These are phyloP conservation scores for Mucor saturninus DNA, from an alignment of 371 early-diverging fungal species.

Conservation along the genomic window DNA sequence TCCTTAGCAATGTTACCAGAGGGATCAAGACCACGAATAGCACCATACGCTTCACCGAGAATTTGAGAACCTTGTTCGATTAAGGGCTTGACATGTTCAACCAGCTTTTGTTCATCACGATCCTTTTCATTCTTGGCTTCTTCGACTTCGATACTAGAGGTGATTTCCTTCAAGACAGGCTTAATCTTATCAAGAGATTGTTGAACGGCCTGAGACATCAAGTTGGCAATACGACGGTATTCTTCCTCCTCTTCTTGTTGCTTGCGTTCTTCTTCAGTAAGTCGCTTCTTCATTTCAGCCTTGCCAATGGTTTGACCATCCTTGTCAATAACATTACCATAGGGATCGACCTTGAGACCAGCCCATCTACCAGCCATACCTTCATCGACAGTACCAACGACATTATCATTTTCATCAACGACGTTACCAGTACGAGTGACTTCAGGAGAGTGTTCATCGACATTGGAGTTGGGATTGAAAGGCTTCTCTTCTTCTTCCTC, in stretches of 20 bases:
- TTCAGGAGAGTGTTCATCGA: slow-evolving; percentile 30
- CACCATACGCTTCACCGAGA: slow-evolving; percentile 34
- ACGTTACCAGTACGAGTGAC: slow-evolving; percentile 35
- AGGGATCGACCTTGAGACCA: slow-evolving; percentile 26
- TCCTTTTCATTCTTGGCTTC: slow-evolving; percentile 35
- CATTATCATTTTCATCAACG: slow-evolving; percentile 23
- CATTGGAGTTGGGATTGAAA: slow-evolving; percentile 24
- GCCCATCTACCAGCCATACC: slow-evolving; percentile 22
- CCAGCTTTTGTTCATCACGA: slow-evolving; percentile 37
- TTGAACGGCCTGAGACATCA: slow-evolving; percentile 28
- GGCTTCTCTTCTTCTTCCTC: slow-evolving; percentile 16
- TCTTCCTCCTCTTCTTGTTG: slow-evolving; percentile 26
- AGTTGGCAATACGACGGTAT: slow-evolving; percentile 29
- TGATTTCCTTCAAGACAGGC: slow-evolving; percentile 33
- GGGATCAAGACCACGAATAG: slow-evolving; percentile 37
- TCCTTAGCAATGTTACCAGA: slow-evolving; percentile 33
- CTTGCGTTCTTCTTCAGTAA: slow-evolving; percentile 25
- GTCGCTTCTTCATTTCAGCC: slow-evolving; percentile 24
- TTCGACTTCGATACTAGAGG: slow-evolving; percentile 32
- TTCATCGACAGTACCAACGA: slow-evolving; percentile 29
- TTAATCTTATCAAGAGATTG: slow-evolving; percentile 35
- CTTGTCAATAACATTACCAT: slow-evolving; percentile 30
- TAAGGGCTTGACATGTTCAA: slow-evolving; percentile 32
- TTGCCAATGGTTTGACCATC: slow-evolving; percentile 36
- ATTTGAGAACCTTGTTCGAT: slow-evolving; percentile 39